Evolutionary conservation across 352 stramenopile genomes (phyloP), one percentile per base, ranked within the genome.

Genomic region (Phytophthora pseudosyringae): DNA sequence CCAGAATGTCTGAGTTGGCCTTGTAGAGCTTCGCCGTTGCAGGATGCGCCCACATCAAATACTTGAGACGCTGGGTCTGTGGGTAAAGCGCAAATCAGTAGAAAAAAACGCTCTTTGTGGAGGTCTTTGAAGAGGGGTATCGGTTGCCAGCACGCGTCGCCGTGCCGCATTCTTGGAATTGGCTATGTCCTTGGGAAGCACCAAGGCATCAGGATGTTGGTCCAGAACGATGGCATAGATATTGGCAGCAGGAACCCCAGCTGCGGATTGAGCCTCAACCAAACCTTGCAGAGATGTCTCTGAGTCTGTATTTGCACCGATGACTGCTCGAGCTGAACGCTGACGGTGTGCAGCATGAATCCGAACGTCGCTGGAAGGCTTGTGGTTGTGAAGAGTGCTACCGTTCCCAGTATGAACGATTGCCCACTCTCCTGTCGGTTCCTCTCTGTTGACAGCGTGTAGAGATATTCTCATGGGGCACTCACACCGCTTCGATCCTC

Each of bases 11-110:
- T 6, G 40, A 47, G 21, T 47, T 47, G 8, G 18, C 7, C 40
- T 47, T 47, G 40, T 47, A 47, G 8, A 47, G 40, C 8, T 26
- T 28, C 8, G 40, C 40, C 4, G 40, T 47, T 11, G 40, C 16
- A 13, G 40, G 40, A 31, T 47, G 40, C 8, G 40, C 16, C 40
- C 40, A 47, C 40, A 47, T n/a, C n/a, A n/a, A n/a, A 47, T 47
- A 47, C 13, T 47, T 28, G 8, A 47, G 40, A 47, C 40, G 40
- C 16, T 47, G 40, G 5, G 40, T 47, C 8, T 31, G 4, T 5
- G 18, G 40, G 11, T 47, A 7, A 11, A 26, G 5, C 8, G 40
- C 13, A 12, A n/a, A 47, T 47, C 40, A 5, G 13, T 47, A 47
- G n/a, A n/a, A 31, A 47, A 31, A 29, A 47, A 47, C 40, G 5